A percentile compares a stretch with the other conserved stretches of the same genome.
phyloP scores from a whole-genome alignment of 164 flowering plant genomes.

The Nymphaea thermarum region DNA sequence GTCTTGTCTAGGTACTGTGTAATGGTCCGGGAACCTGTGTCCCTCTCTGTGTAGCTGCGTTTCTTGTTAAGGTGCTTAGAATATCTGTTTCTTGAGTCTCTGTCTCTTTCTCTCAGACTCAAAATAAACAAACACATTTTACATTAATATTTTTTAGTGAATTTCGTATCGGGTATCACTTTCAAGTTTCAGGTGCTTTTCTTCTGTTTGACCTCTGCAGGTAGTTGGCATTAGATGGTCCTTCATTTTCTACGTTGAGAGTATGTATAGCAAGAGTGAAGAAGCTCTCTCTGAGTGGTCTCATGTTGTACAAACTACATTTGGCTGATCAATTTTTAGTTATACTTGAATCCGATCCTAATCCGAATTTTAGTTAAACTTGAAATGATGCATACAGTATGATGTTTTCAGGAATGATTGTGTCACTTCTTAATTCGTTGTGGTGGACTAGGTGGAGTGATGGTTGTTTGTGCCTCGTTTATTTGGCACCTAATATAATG shows the following conservation, averaged over 20 bases:
- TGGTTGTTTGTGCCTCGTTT: no score
- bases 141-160: background rate
- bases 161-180: background rate
- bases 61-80: conserved; percentile 60
- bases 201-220: conserved; percentile 22
- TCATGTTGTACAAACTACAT: conserved; percentile 62
- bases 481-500: no score
- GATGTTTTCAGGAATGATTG: no score
- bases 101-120: background rate
- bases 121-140: no score
- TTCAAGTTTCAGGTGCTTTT: background rate
- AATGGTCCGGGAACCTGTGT: conserved; percentile 98
- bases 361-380: no score
- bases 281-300: conserved; percentile 78
- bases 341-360: no score
- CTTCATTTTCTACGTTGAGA: conserved; percentile 66
- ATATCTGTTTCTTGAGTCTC: background rate
- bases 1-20: conserved; percentile 56
- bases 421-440: no score
- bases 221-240: conserved; percentile 80
- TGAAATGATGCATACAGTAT: no score
- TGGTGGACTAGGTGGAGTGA: no score
- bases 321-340: conserved; percentile 86
- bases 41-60: conserved; percentile 72
- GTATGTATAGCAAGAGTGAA: conserved; percentile 90